Evolutionary conservation across 495 filamentous ascomycete species (phyloP).

Genomic region (Rostrohypoxylon terebratum): DNA sequence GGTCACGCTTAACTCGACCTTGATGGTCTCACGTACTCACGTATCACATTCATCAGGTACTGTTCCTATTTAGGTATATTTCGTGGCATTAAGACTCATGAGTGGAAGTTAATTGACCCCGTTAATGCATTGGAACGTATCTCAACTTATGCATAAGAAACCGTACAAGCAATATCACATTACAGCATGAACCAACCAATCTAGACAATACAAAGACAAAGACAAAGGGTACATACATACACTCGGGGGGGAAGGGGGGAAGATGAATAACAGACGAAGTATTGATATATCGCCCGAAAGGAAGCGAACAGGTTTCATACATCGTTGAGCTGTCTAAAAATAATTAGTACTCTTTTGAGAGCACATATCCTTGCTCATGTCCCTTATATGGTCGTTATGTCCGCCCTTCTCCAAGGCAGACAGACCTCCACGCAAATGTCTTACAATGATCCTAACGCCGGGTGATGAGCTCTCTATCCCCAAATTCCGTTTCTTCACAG

Average conservation of each 20-base stretch:
- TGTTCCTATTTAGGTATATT: not conserved
- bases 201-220: not conserved
- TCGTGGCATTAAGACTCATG: not conserved
- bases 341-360: constrained; percentile 36
- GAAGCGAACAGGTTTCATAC: constrained; percentile 28
- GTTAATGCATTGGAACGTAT: not conserved
- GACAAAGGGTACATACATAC: not conserved
- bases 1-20: constrained; percentile 10
- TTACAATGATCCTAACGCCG: constrained; percentile 47
- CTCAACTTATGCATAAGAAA: not conserved
- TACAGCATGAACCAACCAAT: not conserved
- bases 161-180: not conserved
- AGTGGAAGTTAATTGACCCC: not conserved
- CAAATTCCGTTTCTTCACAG: constrained; percentile 42
- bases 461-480: constrained; percentile 49
- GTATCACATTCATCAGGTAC: constrained; percentile 18
- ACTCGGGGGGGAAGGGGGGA: not conserved
- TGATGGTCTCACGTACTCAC: constrained; percentile 37
- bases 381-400: constrained; percentile 18
- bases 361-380: constrained; percentile 26
- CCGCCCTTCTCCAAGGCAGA: constrained; percentile 22
- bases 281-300: not conserved
- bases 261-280: not conserved
- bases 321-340: constrained; percentile 37
- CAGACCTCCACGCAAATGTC: constrained; percentile 38